Base-by-base conservation (phyloP, 2,329 filamentous ascomycete genomes). In the Ophiostoma pallidulum region DNA sequence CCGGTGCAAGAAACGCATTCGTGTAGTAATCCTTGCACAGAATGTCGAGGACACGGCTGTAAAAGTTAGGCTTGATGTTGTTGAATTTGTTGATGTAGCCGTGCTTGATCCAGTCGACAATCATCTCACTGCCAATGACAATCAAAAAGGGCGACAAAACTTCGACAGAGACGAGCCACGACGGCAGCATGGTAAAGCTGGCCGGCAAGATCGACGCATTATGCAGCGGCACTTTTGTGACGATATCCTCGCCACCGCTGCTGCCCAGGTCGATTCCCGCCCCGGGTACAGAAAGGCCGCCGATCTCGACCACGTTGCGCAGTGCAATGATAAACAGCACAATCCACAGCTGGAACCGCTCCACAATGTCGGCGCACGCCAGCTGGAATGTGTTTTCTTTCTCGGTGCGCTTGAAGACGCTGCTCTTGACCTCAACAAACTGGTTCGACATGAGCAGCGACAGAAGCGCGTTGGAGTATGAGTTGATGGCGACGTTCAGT, bases 71-170 rank as follows among this genome's bases (percentile, higher is more conserved):
- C 54, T 92, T 91, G 56, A 90, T 89, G 58, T 94, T 95, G 72
- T 98, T 98, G 70, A 98, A 98, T 62, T 98, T 98, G 62, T 83
- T 90, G 62, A 98, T 94, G 62, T 97, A 98, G 19, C 88, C 88
- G 61, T 98, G 94, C 64, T 98, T 98, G 63, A 96, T 78, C 78
- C 86, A 90, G 65, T 98, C 92, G 2, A 98, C 92, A 8, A 95
- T 69, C 82, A 96, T 96, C 66, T 98, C 92, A 53, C 89, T 95
- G 1, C 90, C 91, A 7, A 98, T 77, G 0, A 98, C 94, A 8
- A 98, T 81, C 12, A 98, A 68, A 57, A 98, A 98, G 0, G 92
- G 94, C 0, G 88, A 90, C 4, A 98, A 70, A 0, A 98, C 85
- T 61, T 96, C 90, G 9, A 86, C 88, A 0, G 84, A 85, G 59